Conservation (phyloP, 352 stramenopile genomes). For the Pythium myriotylum region DNA sequence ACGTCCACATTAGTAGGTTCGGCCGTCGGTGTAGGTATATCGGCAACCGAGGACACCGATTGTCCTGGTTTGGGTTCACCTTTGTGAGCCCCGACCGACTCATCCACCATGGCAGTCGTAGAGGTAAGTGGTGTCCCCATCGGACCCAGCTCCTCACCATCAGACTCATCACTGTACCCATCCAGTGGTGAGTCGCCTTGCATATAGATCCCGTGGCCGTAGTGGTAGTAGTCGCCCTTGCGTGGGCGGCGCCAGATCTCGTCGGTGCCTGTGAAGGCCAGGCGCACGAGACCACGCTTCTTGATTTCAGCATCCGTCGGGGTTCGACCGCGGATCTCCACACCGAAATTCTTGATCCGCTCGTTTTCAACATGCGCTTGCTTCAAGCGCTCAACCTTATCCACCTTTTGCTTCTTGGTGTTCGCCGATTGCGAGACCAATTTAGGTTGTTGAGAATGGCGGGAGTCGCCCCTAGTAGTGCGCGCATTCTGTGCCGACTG, state of each 20-base stretch:
- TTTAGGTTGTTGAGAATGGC: neutral
- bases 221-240: neutral
- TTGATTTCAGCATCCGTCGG: constrained; percentile 8
- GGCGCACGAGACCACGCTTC: constrained; percentile 2
- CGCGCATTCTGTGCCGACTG: no score
- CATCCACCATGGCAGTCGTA: no score
- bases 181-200: constrained; percentile 9
- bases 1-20: no score
- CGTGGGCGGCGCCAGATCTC: constrained; percentile 4
- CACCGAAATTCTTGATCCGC: constrained; percentile 3
- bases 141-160: constrained; percentile 3
- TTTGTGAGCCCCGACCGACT: no score
- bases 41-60: no score
- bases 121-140: no score
- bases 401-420: constrained; percentile 6
- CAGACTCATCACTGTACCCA: neutral
- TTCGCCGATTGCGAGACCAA: constrained; percentile 1
- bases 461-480: no score
- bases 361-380: neutral
- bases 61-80: no score
- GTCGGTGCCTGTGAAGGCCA: no score
- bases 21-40: no score
- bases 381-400: neutral
- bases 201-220: neutral
- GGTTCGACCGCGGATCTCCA: constrained; percentile 2